Base-by-base conservation (phyloP, 495 filamentous ascomycete genomes). In the Podospora conica region DNA sequence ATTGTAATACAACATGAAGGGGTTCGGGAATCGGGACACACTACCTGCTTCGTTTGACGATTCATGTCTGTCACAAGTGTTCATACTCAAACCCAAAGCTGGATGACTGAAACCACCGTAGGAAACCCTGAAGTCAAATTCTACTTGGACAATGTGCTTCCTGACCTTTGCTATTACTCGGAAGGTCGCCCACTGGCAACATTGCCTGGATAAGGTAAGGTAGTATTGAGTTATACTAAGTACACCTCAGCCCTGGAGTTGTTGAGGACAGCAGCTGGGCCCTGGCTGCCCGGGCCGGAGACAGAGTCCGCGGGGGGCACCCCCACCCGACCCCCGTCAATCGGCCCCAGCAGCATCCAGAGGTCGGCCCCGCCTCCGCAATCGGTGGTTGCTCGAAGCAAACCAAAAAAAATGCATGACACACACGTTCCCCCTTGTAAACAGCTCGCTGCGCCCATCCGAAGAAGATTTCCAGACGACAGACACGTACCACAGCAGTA, bases 351-450 rank as follows among this genome's bases (percentile, higher is more conserved):
- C 25, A 55, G 54, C 54, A n/a, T 9, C 54, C 54, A 25, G 25
- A 25, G 21, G 25, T 48, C 15, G 40, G 54, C 67, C 59, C 68
- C 64, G 68, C 68, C 64, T 69, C 68, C 64, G 68, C 25, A 64
- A 66, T 69, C 64, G 68, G 68, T 63, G 55, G 3, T 29, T 20
- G 29, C 59, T 31, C 60, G 12, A 54, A 31, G 40, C 55, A 33
- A 60, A 63, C 64, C 40, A n/a, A 48, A 66, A 65, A 62, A 62
- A 55, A 48, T 18, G 40, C 40, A 31, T 48, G 15, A 48, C 40
- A 15, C 29, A 31, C 29, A 31, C 3, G 3, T 48, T 48, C 5
- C 7, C 33, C 8, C 40, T 48, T 48, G 40, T 48, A 48, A 48
- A 48, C 40, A 48, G 18, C 6, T 18, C 33, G 15, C 33, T 48